A percentile compares a stretch with the other conserved stretches of the same genome.
These are phyloP conservation scores for Leccinum imitatum DNA, from an alignment of 768 basidiomycete genomes.

Conservation along the genomic window DNA sequence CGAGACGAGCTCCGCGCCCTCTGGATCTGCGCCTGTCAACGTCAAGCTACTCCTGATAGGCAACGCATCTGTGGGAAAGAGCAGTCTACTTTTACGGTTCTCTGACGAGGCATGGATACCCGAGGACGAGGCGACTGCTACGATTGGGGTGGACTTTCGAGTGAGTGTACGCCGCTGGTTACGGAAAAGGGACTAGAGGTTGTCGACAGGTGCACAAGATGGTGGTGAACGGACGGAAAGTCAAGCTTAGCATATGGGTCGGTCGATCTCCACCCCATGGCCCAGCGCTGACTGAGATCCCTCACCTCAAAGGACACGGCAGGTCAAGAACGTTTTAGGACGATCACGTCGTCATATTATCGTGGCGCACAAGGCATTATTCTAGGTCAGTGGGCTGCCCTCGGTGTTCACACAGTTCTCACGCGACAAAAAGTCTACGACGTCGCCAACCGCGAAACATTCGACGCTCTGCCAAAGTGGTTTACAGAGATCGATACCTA, in stretches of 20 bases:
- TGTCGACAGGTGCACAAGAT: slow-evolving; percentile 76
- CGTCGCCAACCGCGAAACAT: slow-evolving; percentile 88
- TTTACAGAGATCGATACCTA: slow-evolving; percentile 92
- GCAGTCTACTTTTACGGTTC: slow-evolving; percentile 88
- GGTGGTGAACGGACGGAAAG: slow-evolving; percentile 77
- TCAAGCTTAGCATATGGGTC: slow-evolving; percentile 97
- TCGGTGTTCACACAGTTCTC: neutral
- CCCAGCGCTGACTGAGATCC: neutral
- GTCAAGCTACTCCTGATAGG: slow-evolving; percentile 85
- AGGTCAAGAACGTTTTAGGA: slow-evolving; percentile 95
- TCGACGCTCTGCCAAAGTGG: slow-evolving; percentile 94
- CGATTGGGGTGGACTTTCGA: slow-evolving; percentile 83
- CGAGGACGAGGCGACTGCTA: slow-evolving; percentile 85
- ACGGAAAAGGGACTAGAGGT: no score
- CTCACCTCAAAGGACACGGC: slow-evolving; percentile 84
- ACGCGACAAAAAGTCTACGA: slow-evolving; percentile 72
- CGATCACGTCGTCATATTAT: slow-evolving; percentile 94
- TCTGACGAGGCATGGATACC: slow-evolving; percentile 95
- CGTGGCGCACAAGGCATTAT: slow-evolving; percentile 85
- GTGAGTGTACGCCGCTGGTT: slow-evolving; percentile 44
- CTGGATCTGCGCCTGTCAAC: slow-evolving; percentile 46
- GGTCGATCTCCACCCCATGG: slow-evolving; percentile 25
- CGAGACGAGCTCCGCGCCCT: slow-evolving; percentile 23
- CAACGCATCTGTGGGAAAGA: slow-evolving; percentile 91
- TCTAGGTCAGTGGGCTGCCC: slow-evolving; percentile 44